Percentiles rank a stretch among this genome's conserved stretches.
Evolutionary conservation across 2,329 filamentous ascomycete species (phyloP).

Genomic region (Penicillium sp.): DNA sequence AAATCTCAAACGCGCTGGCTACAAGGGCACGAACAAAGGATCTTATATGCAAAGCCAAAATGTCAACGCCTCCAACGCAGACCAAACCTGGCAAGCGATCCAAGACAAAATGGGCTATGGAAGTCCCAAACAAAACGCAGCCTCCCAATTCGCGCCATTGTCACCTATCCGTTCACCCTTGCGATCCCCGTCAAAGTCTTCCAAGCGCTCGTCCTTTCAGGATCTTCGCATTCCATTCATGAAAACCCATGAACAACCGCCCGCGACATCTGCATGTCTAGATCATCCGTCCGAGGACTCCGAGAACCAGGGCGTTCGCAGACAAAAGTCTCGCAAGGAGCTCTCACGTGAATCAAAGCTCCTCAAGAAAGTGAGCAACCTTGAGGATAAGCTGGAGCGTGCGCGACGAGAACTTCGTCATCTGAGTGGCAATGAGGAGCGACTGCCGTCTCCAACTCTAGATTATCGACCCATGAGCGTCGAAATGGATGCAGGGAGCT

Average conservation of each 20-base stretch:
- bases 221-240: constrained; percentile 36
- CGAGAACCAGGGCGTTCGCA: constrained; percentile 38
- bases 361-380: constrained; percentile 59
- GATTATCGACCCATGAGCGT: constrained; percentile 19
- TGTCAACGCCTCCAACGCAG: constrained; percentile 24
- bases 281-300: constrained; percentile 25
- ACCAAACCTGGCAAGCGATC: constrained; percentile 37
- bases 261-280: constrained; percentile 14
- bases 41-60: constrained; percentile 27
- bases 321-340: constrained; percentile 56
- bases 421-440: constrained; percentile 43
- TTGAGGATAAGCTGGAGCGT: constrained; percentile 58
- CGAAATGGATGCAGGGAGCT: constrained; percentile 26
- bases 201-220: constrained; percentile 34
- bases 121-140: constrained; percentile 10
- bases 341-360: constrained; percentile 58
- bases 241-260: constrained; percentile 29
- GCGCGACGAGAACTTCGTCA: constrained; percentile 57
- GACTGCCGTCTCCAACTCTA: constrained; percentile 10
- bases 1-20: constrained; percentile 55
- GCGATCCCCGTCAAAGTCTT: constrained; percentile 24
- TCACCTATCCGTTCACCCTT: constrained; percentile 8
- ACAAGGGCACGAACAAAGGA: constrained; percentile 43
- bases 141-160: constrained; percentile 4
- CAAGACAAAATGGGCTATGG: constrained; percentile 32